A percentile compares a stretch with the other conserved stretches of the same genome.
Conservation (phyloP, 2,329 filamentous ascomycete species). For the Dothistroma pini region DNA sequence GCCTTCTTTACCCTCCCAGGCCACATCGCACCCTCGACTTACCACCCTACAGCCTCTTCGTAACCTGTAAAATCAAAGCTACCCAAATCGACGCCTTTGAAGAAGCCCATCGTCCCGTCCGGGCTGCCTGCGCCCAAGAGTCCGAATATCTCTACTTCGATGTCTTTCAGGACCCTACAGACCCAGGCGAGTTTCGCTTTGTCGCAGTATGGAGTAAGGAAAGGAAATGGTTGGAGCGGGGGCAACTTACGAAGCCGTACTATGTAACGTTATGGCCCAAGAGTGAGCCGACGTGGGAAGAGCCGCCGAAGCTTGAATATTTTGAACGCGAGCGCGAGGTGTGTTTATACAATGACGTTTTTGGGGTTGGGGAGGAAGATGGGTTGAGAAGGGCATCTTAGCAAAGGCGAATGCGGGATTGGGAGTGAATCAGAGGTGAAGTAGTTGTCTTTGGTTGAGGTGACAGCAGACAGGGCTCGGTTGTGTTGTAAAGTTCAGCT, state of each 20-base stretch:
- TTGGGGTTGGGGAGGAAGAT: slow-evolving; percentile 16
- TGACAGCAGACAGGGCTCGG: background rate
- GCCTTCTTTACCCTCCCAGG: background rate
- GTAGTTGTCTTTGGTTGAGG: background rate
- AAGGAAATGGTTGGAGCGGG: slow-evolving; percentile 20
- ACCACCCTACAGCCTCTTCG: slow-evolving; percentile 16
- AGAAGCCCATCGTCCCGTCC: slow-evolving; percentile 25
- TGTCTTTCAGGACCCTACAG: slow-evolving; percentile 19
- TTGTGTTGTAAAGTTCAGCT: background rate
- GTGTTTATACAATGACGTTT: slow-evolving; percentile 15
- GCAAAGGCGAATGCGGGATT: no score
- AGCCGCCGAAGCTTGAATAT: slow-evolving; percentile 19
- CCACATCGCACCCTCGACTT: slow-evolving; percentile 6
- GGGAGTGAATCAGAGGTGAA: background rate
- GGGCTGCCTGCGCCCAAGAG: slow-evolving; percentile 19
- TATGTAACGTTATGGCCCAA: slow-evolving; percentile 21
- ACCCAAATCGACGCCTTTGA: slow-evolving; percentile 21
- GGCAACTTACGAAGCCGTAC: slow-evolving; percentile 24
- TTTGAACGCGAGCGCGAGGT: slow-evolving; percentile 17
- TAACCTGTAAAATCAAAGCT: slow-evolving; percentile 24
- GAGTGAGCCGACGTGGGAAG: slow-evolving; percentile 18
- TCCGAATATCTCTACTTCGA: slow-evolving; percentile 23
- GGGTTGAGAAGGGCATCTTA: background rate
- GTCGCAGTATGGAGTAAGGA: slow-evolving; percentile 22
- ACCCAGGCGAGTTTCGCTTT: slow-evolving; percentile 17